Percentiles rank a stretch among this genome's conserved stretches.
These are phyloP conservation scores for Recurvomyces mirabilis DNA, from an alignment of 495 filamentous ascomycete genomes.

Conservation along the genomic window DNA sequence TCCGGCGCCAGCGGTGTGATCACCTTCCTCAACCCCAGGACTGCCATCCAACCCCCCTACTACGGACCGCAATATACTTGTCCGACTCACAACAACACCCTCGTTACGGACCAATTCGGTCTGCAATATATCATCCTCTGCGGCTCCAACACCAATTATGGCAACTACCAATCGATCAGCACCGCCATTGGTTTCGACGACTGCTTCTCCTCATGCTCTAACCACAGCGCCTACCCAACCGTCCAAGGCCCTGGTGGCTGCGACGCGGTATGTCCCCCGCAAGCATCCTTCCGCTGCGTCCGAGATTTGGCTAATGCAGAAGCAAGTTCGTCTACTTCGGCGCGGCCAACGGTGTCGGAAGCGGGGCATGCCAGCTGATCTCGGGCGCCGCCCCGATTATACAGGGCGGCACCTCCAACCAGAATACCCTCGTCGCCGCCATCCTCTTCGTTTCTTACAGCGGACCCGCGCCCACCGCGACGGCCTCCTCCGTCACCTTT, in stretches of 20 bases:
- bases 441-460: not conserved
- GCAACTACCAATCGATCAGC: not conserved
- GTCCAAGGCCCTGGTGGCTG: not conserved
- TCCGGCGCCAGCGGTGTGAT: too few relatives aligned
- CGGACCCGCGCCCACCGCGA: not conserved
- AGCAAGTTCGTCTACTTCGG: not conserved
- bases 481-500: too few relatives aligned
- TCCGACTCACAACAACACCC: not conserved
- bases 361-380: not conserved
- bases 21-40: too few relatives aligned
- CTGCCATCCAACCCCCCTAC: too few relatives aligned
- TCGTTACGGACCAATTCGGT: not conserved
- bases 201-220: not conserved
- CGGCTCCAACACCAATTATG: not conserved
- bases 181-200: not conserved
- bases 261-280: not conserved
- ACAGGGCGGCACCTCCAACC: not conserved
- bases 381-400: not conserved
- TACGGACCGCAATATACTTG: not conserved
- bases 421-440: not conserved
- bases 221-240: not conserved
- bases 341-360: not conserved
- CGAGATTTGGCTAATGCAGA: not conserved
- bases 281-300: not conserved
- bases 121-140: not conserved